These are phyloP conservation scores for Rhodamnia rubescens DNA, from an alignment of 345 rosid genomes.

Conservation along the genomic window DNA sequence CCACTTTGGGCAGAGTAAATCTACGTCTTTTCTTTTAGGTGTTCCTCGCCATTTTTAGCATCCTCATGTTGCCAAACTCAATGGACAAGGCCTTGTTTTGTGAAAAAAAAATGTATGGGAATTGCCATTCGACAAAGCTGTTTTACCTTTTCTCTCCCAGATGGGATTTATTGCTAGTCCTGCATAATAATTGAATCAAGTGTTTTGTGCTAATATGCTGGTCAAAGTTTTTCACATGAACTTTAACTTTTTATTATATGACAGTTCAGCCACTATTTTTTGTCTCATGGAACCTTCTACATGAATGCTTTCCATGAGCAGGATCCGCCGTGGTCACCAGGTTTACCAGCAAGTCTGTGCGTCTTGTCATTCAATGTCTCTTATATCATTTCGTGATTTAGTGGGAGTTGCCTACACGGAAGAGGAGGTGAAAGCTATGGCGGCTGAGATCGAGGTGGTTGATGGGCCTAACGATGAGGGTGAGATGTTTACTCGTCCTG, in stretches of 20 bases:
- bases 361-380: slow-evolving; percentile 98
- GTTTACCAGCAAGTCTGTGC: slow-evolving; percentile 98
- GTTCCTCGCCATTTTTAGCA: not conserved
- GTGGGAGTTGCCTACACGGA: slow-evolving; percentile 98
- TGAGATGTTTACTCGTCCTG: slow-evolving; percentile 97
- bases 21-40: not conserved
- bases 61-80: not conserved
- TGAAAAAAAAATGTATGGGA: not conserved
- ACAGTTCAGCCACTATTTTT: not conserved
- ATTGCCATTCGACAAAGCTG: not conserved
- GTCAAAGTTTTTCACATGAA: not conserved
- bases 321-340: slow-evolving; percentile 99
- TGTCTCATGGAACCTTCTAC: not conserved
- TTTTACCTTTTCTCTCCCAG: not conserved
- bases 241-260: not conserved
- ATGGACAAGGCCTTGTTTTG: not conserved
- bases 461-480: slow-evolving; percentile 99
- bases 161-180: not conserved
- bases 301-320: slow-evolving; percentile 23
- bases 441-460: slow-evolving; percentile 95
- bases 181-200: not conserved
- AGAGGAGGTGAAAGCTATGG: slow-evolving; percentile 98
- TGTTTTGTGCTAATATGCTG: not conserved
- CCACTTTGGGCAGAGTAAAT: not conserved
- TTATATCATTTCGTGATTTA: slow-evolving; percentile 84